phyloP scores from a whole-genome alignment of 805 yeast genomes.

The Scheffersomyces amazonensis region DNA sequence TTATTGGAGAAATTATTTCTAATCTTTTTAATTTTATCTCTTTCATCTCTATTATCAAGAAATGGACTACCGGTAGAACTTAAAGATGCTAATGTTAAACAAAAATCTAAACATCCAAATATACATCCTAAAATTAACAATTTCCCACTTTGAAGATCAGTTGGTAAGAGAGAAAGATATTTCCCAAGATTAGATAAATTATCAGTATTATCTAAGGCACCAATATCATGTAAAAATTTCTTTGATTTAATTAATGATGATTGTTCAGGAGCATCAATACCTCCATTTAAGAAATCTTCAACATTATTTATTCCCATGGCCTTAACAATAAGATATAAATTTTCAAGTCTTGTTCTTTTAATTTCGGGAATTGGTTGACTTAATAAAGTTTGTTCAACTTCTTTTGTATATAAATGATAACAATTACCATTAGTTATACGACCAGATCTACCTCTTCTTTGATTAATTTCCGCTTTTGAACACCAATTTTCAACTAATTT shows the following conservation, averaged over 20 bases:
- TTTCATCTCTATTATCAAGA: conserved; percentile 54
- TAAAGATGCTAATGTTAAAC: conserved; percentile 79
- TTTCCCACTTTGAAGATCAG: conserved; percentile 84
- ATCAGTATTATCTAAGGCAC: conserved; percentile 53
- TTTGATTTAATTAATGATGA: conserved; percentile 51
- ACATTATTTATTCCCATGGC: conserved; percentile 84
- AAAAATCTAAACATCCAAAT: conserved; percentile 75
- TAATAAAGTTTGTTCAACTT: conserved; percentile 54
- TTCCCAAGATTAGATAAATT: conserved; percentile 72
- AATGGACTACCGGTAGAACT: conserved; percentile 76
- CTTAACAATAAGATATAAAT: conserved; percentile 77
- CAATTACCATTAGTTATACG: conserved; percentile 84
- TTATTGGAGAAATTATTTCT: conserved; percentile 42
- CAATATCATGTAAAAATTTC: conserved; percentile 59
- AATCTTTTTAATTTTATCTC: conserved; percentile 58
- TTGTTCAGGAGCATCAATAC: conserved; percentile 77
- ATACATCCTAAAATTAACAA: conserved; percentile 74
- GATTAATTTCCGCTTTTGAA: conserved; percentile 84
- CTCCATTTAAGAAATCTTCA: conserved; percentile 61
- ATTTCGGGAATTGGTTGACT: conserved; percentile 87
- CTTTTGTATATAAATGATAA: conserved; percentile 71
- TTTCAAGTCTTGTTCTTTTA: conserved; percentile 77
- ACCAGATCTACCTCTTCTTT: conserved; percentile 98
- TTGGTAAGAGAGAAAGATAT: conserved; percentile 78
- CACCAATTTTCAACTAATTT: conserved; percentile 79